Conservation (phyloP, 2,329 filamentous ascomycete genomes). For the Basipetospora chlamydospora region DNA sequence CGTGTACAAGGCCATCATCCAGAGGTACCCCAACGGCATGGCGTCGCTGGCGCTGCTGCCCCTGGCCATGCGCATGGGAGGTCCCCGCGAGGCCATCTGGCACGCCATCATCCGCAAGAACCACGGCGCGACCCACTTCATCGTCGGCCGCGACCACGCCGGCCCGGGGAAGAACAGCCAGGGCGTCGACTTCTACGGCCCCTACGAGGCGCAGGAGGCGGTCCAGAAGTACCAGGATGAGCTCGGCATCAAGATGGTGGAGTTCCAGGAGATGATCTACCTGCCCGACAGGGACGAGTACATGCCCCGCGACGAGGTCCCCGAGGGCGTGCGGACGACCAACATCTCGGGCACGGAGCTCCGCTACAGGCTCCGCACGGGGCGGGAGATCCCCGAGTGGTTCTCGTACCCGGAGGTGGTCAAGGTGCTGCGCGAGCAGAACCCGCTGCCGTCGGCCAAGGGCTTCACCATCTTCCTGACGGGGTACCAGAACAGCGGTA, state of each 20-base stretch:
- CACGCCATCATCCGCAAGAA: conserved; percentile 99
- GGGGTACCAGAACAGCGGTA: conserved; percentile 90
- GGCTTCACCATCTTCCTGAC: conserved; percentile 98
- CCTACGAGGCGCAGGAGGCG: conserved; percentile 91
- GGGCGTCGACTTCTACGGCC: conserved; percentile 93
- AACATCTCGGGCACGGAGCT: conserved; percentile 86
- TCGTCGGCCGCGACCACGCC: conserved; percentile 95
- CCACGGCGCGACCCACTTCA: conserved; percentile 97
- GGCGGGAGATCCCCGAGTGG: conserved; percentile 94
- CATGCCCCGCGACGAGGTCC: conserved; percentile 79
- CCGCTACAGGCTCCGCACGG: conserved; percentile 76
- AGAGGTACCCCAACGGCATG: conserved; percentile 98
- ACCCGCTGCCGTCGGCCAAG: conserved; percentile 79
- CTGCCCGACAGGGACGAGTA: conserved; percentile 96
- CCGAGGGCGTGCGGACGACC: conserved; percentile 67
- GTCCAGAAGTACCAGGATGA: conserved; percentile 95
- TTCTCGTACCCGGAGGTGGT: conserved; percentile 99
- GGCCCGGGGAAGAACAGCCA: conserved; percentile 97
- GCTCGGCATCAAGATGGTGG: conserved; percentile 96
- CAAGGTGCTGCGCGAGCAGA: conserved; percentile 86
- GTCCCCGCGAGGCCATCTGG: conserved; percentile 96
- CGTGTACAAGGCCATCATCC: conserved; percentile 93
- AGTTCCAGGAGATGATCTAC: conserved; percentile 99
- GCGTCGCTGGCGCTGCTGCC: conserved; percentile 88
- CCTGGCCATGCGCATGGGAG: conserved; percentile 97